Percentiles rank a stretch among this genome's conserved stretches.
phyloP scores from a whole-genome alignment of 1,284 basidiomycete genomes.

The Kalmanozyma brasiliensis region DNA sequence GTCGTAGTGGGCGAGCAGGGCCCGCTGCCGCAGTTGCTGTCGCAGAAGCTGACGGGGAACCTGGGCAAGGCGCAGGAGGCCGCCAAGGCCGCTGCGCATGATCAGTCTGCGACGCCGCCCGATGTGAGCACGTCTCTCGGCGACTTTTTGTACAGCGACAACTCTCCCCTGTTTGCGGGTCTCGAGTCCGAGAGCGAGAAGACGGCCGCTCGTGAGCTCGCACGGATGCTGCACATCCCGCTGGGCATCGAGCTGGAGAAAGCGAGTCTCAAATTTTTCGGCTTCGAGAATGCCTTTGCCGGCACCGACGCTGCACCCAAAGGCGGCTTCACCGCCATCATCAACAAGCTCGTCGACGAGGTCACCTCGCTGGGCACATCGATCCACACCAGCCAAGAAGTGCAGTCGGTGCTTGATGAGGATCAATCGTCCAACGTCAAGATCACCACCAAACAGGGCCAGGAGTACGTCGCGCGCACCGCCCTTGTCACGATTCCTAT shows the following conservation, averaged over 20 bases:
- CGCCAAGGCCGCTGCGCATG: slow-evolving; percentile 29
- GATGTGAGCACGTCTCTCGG: slow-evolving; percentile 60
- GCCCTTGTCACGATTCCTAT: slow-evolving; percentile 68
- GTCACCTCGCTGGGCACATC: slow-evolving; percentile 67
- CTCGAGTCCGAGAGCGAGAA: slow-evolving; percentile 75
- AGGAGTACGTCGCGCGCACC: slow-evolving; percentile 50
- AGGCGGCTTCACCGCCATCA: slow-evolving; percentile 69
- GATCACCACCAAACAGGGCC: slow-evolving; percentile 40
- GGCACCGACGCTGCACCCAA: slow-evolving; percentile 71
- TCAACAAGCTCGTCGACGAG: slow-evolving; percentile 68
- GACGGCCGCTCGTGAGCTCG: slow-evolving; percentile 65
- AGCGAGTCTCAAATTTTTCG: slow-evolving; percentile 65
- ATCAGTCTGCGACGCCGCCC: slow-evolving; percentile 49
- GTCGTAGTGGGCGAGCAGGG: slow-evolving; percentile 51
- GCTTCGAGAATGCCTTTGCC: slow-evolving; percentile 68
- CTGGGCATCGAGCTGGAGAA: slow-evolving; percentile 69
- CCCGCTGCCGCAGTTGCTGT: slow-evolving; percentile 20
- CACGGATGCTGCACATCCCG: slow-evolving; percentile 70
- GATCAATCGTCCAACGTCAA: slow-evolving; percentile 32
- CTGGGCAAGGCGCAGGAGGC: slow-evolving; percentile 45
- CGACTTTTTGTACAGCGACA: slow-evolving; percentile 65
- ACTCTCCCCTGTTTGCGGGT: slow-evolving; percentile 57
- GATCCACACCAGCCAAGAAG: slow-evolving; percentile 65
- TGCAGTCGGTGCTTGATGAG: slow-evolving; percentile 38
- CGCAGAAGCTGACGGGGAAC: slow-evolving; percentile 42